These are phyloP conservation scores for Eucommia ulmoides DNA, from an alignment of 257 asterid genomes.

Conservation along the genomic window DNA sequence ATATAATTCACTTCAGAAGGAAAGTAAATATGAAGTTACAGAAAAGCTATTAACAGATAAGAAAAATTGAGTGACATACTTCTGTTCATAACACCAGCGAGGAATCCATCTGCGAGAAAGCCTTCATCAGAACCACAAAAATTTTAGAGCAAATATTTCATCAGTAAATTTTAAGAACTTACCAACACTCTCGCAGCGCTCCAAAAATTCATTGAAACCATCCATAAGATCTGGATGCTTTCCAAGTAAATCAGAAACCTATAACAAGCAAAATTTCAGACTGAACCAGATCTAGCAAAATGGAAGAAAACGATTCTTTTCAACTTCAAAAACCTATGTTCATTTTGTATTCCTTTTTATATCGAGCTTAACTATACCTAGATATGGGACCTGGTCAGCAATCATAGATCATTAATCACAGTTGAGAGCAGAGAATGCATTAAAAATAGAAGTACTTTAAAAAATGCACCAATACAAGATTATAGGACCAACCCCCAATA, in stretches of 20 bases:
- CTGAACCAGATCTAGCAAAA: too few relatives aligned
- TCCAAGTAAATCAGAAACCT: constrained; percentile 86
- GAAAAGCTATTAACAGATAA: not conserved
- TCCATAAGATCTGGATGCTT: constrained; percentile 90
- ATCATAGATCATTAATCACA: too few relatives aligned
- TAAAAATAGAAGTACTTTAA: too few relatives aligned
- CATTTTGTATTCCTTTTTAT: too few relatives aligned
- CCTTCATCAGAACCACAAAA: constrained; percentile 19
- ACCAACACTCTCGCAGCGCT: constrained; percentile 87
- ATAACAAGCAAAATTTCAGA: constrained; percentile 11
- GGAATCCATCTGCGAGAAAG: constrained; percentile 81
- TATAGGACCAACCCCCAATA: too few relatives aligned
- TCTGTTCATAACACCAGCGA: constrained; percentile 87
- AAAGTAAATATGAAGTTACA: not conserved
- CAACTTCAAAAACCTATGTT: too few relatives aligned
- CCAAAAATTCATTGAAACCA: constrained; percentile 73
- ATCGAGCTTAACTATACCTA: too few relatives aligned
- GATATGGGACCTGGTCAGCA: too few relatives aligned
- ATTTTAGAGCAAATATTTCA: constrained; percentile 3
- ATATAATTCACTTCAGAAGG: not conserved
- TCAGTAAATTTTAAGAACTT: constrained; percentile 16
- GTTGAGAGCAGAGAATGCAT: too few relatives aligned
- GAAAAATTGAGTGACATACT: constrained; percentile 35
- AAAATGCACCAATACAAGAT: too few relatives aligned
- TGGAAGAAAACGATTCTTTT: too few relatives aligned